Evolutionary conservation across 2,329 filamentous ascomycete genomes (phyloP), one percentile per base, ranked within the genome.

Genomic region (Mycosphaerella arachidis): DNA sequence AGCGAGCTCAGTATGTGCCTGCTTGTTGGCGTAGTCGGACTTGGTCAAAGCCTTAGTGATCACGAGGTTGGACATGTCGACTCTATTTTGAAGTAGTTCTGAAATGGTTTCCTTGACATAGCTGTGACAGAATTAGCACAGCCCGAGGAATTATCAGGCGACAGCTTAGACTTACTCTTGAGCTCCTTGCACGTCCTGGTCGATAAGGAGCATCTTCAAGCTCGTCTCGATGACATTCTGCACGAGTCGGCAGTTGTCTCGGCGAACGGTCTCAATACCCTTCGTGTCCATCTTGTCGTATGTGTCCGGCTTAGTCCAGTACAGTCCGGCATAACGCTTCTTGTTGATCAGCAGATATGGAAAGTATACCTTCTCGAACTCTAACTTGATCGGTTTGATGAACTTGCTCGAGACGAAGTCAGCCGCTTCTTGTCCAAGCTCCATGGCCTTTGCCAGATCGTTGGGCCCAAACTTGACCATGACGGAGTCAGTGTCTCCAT

Each of bases 251-350:
- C 94, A 99, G 73, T 99, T 99, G 75, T 99, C 94, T 82, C 94
- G 84, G 67, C 94, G 88, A 51, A 99, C 95, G 3, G 94, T 99
- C 77, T 99, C 94, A 67, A 99, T 97, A 82, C 94, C 94, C 75
- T 99, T 99, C 61, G 91, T 97, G 76, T 99, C 94, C 95, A 99
- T 99, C 81, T 97, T 99, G 83, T 99, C 95, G 75, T 89, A 94
- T 76, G 96, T 97, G 46, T 93, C 85, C 0, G 93, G 86, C 66
- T 89, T 94, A 5, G 94, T 99, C 92, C 92, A 99, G 78, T 91
- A 97, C 33, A 99, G 78, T n/a, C 94, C 94, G 8, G 94, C 94
- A 71, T 99, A 99, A 64, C 94, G 89, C 81, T 99, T 99, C 82
- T 99, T 99, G 86, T 99, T 99, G 86, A 99, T 99, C 55, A 99